phyloP scores from a whole-genome alignment of 2,329 filamentous ascomycete species.

The Botrytis elliptica region DNA sequence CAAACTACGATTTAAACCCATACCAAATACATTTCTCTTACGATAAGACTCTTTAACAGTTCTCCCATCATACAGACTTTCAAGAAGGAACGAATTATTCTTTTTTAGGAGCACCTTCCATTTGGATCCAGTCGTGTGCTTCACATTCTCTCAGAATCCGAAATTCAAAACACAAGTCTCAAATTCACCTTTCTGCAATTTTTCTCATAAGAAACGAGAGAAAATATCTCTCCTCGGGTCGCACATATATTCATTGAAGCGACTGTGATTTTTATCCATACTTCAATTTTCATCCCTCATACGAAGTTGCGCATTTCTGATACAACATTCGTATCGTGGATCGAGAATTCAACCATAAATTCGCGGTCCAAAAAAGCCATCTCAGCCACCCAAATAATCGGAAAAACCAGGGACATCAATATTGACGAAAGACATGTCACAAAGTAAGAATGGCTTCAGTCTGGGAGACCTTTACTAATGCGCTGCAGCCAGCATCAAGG shows the following conservation, averaged over 20 bases:
- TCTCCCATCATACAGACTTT: background rate
- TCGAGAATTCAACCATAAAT: background rate
- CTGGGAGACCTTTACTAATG: background rate
- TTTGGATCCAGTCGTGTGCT: background rate
- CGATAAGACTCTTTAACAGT: rapidly evolving
- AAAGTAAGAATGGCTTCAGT: background rate
- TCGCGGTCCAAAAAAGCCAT: too few relatives aligned
- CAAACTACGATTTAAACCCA: background rate
- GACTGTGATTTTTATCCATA: background rate
- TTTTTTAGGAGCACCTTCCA: background rate
- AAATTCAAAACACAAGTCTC: background rate
- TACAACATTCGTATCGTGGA: background rate
- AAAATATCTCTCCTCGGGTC: rapidly evolving
- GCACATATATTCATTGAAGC: too few relatives aligned
- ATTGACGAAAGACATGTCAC: background rate
- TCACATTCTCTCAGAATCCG: background rate
- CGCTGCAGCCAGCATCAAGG: background rate
- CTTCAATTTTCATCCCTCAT: background rate
- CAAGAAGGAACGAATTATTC: background rate
- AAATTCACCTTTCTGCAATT: background rate
- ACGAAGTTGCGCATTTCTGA: background rate
- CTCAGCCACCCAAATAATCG: background rate
- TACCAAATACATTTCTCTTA: too few relatives aligned
- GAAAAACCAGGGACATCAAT: rapidly evolving
- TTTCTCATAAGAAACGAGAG: background rate